phyloP scores from a whole-genome alignment of 768 basidiomycete species.

The Tephrocybe sp. region DNA sequence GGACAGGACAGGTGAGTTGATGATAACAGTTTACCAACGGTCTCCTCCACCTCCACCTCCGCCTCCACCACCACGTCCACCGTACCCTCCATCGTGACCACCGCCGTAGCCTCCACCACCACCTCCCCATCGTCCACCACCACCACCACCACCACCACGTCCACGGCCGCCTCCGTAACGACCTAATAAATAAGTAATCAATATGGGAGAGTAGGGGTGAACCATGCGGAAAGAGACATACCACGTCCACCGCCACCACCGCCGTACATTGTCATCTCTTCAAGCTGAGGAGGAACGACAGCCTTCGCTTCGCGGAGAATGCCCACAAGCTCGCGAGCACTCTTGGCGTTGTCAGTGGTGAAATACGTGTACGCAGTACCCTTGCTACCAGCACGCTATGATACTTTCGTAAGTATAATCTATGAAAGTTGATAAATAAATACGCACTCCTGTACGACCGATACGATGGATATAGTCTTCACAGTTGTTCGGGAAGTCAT shows the following conservation, averaged over 20 bases:
- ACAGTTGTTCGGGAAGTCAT: constrained; percentile 97
- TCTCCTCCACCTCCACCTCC: constrained; percentile 36
- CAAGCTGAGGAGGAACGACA: constrained; percentile 81
- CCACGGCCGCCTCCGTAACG: constrained; percentile 59
- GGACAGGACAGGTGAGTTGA: not conserved
- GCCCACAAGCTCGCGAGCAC: constrained; percentile 85
- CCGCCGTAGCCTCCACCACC: constrained; percentile 44
- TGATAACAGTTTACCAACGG: constrained; percentile 28
- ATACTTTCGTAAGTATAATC: constrained; percentile 8
- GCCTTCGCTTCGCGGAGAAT: constrained; percentile 91
- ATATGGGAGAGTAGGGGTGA: constrained; percentile 5
- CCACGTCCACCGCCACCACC: constrained; percentile 79
- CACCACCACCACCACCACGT: constrained; percentile 40
- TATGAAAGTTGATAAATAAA: not conserved
- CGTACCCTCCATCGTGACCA: constrained; percentile 46
- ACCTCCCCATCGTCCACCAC: constrained; percentile 44
- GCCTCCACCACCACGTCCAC: constrained; percentile 41
- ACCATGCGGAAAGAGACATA: constrained; percentile 36
- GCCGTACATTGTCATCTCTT: constrained; percentile 90
- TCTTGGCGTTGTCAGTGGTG: constrained; percentile 94
- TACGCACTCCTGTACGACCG: constrained; percentile 87
- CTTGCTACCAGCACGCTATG: constrained; percentile 85
- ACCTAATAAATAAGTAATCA: constrained; percentile 34
- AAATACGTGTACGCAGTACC: constrained; percentile 96
- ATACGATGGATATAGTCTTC: constrained; percentile 99